A percentile compares a stretch with the other conserved stretches of the same genome.
phyloP scores from a whole-genome alignment of 768 basidiomycete genomes.

The Pulveroboletus sp. region DNA sequence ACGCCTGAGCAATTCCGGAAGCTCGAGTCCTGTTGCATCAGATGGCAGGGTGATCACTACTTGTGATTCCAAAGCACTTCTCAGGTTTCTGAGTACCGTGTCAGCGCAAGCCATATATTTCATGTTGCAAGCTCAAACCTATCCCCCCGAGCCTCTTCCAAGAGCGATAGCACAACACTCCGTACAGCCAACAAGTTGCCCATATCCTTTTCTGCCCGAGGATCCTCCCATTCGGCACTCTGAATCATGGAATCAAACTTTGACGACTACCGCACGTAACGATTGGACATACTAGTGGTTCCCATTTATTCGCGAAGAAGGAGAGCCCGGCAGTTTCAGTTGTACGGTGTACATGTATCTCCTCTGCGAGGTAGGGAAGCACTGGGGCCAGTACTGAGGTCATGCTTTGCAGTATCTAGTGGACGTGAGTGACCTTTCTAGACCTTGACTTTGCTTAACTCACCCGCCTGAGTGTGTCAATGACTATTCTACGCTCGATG shows the following conservation, averaged over 20 bases:
- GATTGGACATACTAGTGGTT: slow-evolving; percentile 49
- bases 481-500: slow-evolving; percentile 53
- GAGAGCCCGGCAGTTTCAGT: slow-evolving; percentile 36
- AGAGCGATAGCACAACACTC: slow-evolving; percentile 51
- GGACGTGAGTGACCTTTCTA: not conserved
- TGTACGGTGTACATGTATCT: slow-evolving; percentile 49
- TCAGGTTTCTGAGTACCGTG: slow-evolving; percentile 50
- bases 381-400: slow-evolving; percentile 76
- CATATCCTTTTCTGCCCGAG: slow-evolving; percentile 58
- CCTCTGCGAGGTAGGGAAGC: slow-evolving; percentile 87
- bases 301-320: slow-evolving; percentile 72
- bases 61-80: slow-evolving; percentile 72
- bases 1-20: slow-evolving; percentile 44
- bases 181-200: slow-evolving; percentile 55
- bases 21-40: slow-evolving; percentile 19
- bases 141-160: slow-evolving; percentile 72
- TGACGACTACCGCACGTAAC: not conserved
- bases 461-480: slow-evolving; percentile 72
- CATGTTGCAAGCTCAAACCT: slow-evolving; percentile 46
- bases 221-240: slow-evolving; percentile 61
- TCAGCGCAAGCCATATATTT: not conserved
- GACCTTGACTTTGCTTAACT: slow-evolving; percentile 4
- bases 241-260: slow-evolving; percentile 19
- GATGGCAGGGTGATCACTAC: slow-evolving; percentile 57
- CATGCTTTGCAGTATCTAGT: slow-evolving; percentile 62